Base-by-base conservation (phyloP, 148 eudicot genomes). In the Polygonum maritimum region DNA sequence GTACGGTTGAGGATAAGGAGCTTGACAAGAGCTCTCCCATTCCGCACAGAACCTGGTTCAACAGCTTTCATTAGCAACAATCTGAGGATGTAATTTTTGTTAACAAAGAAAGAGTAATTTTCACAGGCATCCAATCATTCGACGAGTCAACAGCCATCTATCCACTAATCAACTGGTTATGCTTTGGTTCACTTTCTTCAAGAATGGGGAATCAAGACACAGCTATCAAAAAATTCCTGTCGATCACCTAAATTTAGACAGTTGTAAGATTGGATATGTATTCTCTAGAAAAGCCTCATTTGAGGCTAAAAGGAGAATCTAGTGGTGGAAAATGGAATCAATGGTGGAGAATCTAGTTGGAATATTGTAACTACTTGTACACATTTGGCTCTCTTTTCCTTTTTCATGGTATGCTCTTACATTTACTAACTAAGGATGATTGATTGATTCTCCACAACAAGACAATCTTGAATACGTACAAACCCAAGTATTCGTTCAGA, bases 11-110 rank as follows among this genome's bases (percentile, higher is more conserved):
- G 2, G 71, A 14, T 15, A 41, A 15, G 40, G 18, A 67, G 71
- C 71, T 36, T 35, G 71, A 18, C 71, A 67, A n/a, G 44, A 67
- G 71, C 44, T 67, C 71, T 5, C 71, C 71, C 16, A 67, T 1
- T 35, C 71, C 71, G 16, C 71, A 67, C 41, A 67, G 21, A 67
- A 67, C 71, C 71, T 67, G 71, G 19, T 67, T 36, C 21, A 67
- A 36, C 14, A 67, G 38, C 44, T 67, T 67, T 15, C 31, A 38
- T 67, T 67, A 14, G 71, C 60, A 54, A n/a, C 60, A 36, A 67
- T 67, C 21, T 36, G 44, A 6, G 38, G 10, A 67, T 67, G 40
- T 9, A 67, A 35, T 35, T 67, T 36, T 67, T 9, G 5, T 67
- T 4, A 62, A 1, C 41, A 13, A 65, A 15, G 41, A 33, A 65